A percentile compares a stretch with the other conserved stretches of the same genome.
phyloP scores from a whole-genome alignment of 208 protist species.

The Crithidia acanthocephali region DNA sequence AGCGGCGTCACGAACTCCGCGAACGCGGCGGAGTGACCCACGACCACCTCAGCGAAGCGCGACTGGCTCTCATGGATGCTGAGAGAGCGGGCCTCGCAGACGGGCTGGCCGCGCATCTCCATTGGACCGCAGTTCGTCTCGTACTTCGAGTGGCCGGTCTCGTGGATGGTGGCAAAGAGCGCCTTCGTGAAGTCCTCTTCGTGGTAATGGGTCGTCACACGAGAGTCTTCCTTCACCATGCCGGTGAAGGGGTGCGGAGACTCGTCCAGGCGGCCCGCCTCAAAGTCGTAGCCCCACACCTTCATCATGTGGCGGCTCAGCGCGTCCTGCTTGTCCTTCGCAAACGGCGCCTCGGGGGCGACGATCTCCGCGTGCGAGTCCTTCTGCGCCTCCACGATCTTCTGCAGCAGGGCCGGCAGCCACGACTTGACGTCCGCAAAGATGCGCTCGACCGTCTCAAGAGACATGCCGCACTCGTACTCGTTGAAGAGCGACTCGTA shows the following conservation, averaged over 20 bases:
- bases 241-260: conserved; percentile 90
- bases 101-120: conserved; percentile 63
- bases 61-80: conserved; percentile 91
- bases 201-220: conserved; percentile 88
- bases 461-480: conserved; percentile 82
- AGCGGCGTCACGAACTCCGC: conserved; percentile 54
- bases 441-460: conserved; percentile 58
- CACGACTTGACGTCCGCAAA: conserved; percentile 78
- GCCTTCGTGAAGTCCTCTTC: conserved; percentile 45
- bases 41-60: conserved; percentile 78
- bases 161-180: conserved; percentile 84
- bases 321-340: conserved; percentile 53
- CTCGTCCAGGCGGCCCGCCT: conserved; percentile 81
- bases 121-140: conserved; percentile 80
- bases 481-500: conserved; percentile 82
- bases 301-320: conserved; percentile 62
- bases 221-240: conserved; percentile 75
- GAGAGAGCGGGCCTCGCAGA: conserved; percentile 60
- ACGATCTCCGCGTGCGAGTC: conserved; percentile 18
- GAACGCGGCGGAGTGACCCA: conserved; percentile 65
- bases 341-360: conserved; percentile 48
- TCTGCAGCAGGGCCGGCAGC: conserved; percentile 71
- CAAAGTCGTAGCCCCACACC: conserved; percentile 82
- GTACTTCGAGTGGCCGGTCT: conserved; percentile 90
- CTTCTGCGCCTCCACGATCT: conserved; percentile 61